Evolutionary conservation across 106 monocot species (phyloP).

Genomic region (Acanthochlamys bracteata): DNA sequence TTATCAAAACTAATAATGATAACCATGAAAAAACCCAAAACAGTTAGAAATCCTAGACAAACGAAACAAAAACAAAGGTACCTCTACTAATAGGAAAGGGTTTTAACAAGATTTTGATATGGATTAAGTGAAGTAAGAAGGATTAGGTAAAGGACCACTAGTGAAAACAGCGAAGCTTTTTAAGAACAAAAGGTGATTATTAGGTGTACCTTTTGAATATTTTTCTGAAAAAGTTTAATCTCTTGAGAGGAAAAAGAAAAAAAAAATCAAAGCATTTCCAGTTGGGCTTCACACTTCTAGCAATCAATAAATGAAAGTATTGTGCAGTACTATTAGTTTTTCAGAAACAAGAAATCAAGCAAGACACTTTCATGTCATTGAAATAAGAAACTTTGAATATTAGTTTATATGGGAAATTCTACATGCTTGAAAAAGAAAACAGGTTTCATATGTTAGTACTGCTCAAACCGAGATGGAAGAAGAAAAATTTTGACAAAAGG

Average conservation of each 20-base stretch:
- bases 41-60: background rate
- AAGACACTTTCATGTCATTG: background rate
- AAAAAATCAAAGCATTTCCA: slow-evolving; percentile 2
- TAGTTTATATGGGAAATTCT: background rate
- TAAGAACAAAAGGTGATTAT: slow-evolving; percentile 6
- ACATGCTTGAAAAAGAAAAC: background rate
- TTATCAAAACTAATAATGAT: background rate
- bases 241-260: background rate
- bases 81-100: background rate
- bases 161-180: slow-evolving; percentile 15
- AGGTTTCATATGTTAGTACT: no score
- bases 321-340: background rate
- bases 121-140: background rate
- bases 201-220: slow-evolving; percentile 10
- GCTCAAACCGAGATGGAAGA: background rate
- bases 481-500: background rate
- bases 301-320: background rate
- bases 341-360: background rate
- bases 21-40: background rate
- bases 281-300: background rate
- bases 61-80: slow-evolving; percentile 1
- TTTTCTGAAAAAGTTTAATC: slow-evolving; percentile 12
- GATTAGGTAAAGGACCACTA: slow-evolving; percentile 7
- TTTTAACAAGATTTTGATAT: background rate
- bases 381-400: background rate